Conservation (phyloP, 768 basidiomycete genomes). For the Lentinula edodes region DNA sequence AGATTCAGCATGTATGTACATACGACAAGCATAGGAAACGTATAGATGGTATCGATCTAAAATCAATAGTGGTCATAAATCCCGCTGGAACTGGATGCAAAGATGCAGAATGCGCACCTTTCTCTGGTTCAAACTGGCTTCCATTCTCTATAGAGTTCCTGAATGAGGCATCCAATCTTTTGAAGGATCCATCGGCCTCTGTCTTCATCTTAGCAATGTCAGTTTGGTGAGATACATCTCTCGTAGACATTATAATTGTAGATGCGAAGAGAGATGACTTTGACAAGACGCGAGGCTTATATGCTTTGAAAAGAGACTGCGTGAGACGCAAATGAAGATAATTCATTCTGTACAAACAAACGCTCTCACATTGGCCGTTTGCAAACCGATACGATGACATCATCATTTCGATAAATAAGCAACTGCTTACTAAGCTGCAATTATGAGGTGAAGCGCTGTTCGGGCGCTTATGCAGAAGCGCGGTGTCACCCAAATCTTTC, state of each 20-base stretch:
- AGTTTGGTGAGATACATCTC: conserved; percentile 30
- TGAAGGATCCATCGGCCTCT: conserved; percentile 47
- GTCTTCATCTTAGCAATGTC: conserved; percentile 51
- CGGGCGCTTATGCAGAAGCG: too few relatives aligned
- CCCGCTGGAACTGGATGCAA: too few relatives aligned
- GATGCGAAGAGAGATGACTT: not conserved
- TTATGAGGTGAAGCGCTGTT: too few relatives aligned
- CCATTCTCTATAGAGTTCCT: conserved; percentile 49
- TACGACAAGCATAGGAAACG: conserved; percentile 83
- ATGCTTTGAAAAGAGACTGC: not conserved
- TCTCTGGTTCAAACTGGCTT: conserved; percentile 68
- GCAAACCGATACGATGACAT: not conserved
- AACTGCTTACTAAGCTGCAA: not conserved
- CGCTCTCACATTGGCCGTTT: not conserved
- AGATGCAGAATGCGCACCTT: conserved; percentile 38
- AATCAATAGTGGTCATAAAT: not conserved
- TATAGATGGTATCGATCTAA: conserved; percentile 89
- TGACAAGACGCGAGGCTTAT: not conserved
- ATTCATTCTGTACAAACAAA: not conserved
- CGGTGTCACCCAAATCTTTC: too few relatives aligned
- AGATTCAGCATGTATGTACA: conserved; percentile 17
- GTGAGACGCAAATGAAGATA: not conserved
- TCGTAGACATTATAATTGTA: not conserved
- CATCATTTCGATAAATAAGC: not conserved
- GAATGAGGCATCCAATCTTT: conserved; percentile 49